Evolutionary conservation across 2,329 filamentous ascomycete genomes (phyloP).

Genomic region (Grosmannia penicillata): DNA sequence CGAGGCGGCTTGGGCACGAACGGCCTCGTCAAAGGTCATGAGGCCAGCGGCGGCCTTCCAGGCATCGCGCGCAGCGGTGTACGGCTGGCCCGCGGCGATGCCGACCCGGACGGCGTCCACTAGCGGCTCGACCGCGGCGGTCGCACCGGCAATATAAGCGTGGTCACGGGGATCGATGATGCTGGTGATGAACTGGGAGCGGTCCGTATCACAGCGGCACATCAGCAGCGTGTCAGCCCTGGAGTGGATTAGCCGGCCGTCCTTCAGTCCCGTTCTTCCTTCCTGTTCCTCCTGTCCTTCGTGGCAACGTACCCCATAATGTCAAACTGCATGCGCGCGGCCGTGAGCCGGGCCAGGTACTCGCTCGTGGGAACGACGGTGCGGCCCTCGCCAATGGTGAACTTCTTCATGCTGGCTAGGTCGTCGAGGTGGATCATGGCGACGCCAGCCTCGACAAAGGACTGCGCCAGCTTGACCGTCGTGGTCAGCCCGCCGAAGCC

Average conservation of each 20-base stretch:
- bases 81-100: slow-evolving; percentile 12
- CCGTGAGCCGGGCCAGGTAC: slow-evolving; percentile 20
- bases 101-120: slow-evolving; percentile 13
- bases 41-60: slow-evolving; percentile 5
- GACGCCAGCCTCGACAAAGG: slow-evolving; percentile 26
- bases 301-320: slow-evolving; percentile 17
- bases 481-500: slow-evolving; percentile 24
- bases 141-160: slow-evolving; percentile 23
- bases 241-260: background rate
- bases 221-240: slow-evolving; percentile 21
- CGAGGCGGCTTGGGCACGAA: background rate
- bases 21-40: slow-evolving; percentile 6
- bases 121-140: slow-evolving; percentile 16
- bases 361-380: slow-evolving; percentile 24
- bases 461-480: slow-evolving; percentile 23
- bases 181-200: slow-evolving; percentile 23
- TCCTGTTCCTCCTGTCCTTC: background rate
- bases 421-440: slow-evolving; percentile 28
- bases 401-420: slow-evolving; percentile 27
- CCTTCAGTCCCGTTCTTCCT: no score
- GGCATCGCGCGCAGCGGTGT: slow-evolving; percentile 11
- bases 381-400: slow-evolving; percentile 23
- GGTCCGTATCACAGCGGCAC: slow-evolving; percentile 22
- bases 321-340: slow-evolving; percentile 23
- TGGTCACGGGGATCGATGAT: slow-evolving; percentile 22